Percentiles rank a stretch among this genome's conserved stretches.
These are phyloP conservation scores for Malus hybrid DNA, from an alignment of 331 rosid genomes.

Conservation along the genomic window DNA sequence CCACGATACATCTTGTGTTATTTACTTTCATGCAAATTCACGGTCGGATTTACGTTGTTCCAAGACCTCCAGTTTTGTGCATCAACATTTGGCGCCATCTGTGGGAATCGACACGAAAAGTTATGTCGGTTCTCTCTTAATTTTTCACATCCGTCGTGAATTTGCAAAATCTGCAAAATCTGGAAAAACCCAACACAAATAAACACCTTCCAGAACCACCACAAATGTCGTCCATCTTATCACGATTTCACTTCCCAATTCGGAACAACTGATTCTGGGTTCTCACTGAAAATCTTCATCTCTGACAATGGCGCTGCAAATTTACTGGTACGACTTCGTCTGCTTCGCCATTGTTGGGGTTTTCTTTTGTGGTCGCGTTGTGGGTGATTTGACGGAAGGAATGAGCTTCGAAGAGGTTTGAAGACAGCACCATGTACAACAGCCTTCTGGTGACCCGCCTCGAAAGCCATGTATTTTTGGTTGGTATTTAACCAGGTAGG, in stretches of 20 bases:
- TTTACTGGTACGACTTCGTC: conserved; percentile 66
- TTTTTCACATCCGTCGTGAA: no score
- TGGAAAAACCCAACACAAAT: no score
- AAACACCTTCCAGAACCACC: not conserved
- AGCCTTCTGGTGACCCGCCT: conserved; percentile 36
- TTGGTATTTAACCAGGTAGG: not conserved
- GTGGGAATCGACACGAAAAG: no score
- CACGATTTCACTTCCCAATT: not conserved
- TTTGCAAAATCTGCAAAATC: no score
- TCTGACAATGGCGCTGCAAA: conserved; percentile 30
- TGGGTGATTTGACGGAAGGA: conserved; percentile 45
- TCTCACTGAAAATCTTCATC: not conserved
- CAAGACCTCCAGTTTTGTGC: no score
- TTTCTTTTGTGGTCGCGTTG: conserved; percentile 29
- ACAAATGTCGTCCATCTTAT: not conserved
- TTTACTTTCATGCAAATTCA: no score
- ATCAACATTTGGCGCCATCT: no score
- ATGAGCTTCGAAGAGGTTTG: conserved; percentile 17
- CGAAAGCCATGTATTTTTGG: not conserved
- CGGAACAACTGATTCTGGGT: not conserved
- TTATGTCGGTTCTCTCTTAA: no score
- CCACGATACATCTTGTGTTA: no score
- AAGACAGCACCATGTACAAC: conserved; percentile 28
- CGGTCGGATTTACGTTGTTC: no score
- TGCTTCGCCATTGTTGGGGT: conserved; percentile 49